These are phyloP conservation scores for Picea abies DNA, from an alignment of 83 land plant species.

Conservation along the genomic window DNA sequence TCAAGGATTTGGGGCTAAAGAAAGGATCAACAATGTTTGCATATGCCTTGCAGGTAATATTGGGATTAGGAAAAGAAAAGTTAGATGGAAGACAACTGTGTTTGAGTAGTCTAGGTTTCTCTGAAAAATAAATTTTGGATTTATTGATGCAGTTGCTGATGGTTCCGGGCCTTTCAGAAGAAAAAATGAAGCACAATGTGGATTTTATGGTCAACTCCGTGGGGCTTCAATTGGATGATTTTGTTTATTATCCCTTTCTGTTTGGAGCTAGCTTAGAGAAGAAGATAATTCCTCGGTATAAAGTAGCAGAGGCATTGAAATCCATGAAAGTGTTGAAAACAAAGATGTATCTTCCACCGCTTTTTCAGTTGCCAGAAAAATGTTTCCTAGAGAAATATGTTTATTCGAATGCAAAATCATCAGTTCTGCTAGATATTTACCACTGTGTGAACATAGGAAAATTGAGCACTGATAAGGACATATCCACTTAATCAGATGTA, in stretches of 20 bases:
- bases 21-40: too few relatives aligned
- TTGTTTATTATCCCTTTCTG: constrained; percentile 7
- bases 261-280: constrained; percentile 19
- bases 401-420: too few relatives aligned
- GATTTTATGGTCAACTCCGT: constrained; percentile 21
- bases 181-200: constrained; percentile 13
- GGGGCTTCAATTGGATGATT: background rate
- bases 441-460: too few relatives aligned
- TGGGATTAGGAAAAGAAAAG: background rate
- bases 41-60: too few relatives aligned
- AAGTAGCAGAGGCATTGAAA: too few relatives aligned
- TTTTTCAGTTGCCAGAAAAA: too few relatives aligned
- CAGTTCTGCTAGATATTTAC: too few relatives aligned
- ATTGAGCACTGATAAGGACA: too few relatives aligned
- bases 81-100: too few relatives aligned
- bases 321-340: constrained; percentile 7
- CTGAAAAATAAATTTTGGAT: background rate
- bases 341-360: constrained; percentile 15
- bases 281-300: too few relatives aligned
- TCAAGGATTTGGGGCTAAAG: too few relatives aligned
- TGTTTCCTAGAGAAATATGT: constrained; percentile 2
- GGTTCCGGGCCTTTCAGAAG: background rate
- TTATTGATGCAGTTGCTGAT: background rate
- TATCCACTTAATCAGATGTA: too few relatives aligned
- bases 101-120: background rate